phyloP scores from a whole-genome alignment of 176 grass and related monocot species.

The Poa pratensis region DNA sequence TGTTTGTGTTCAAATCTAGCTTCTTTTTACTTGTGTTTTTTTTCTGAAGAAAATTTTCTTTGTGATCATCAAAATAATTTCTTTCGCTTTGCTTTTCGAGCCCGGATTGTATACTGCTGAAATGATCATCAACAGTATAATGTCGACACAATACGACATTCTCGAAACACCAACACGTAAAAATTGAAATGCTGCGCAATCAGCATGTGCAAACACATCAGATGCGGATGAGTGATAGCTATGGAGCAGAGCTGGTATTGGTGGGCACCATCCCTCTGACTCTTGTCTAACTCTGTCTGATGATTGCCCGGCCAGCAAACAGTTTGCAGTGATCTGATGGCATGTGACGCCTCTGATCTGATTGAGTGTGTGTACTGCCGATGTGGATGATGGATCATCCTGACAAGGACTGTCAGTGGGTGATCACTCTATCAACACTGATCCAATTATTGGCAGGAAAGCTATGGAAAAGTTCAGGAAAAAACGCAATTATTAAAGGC shows the following conservation, averaged over 20 bases:
- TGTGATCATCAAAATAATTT: conserved; percentile 9
- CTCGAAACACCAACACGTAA: not conserved
- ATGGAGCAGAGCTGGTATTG: not conserved
- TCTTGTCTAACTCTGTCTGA: conserved; percentile 7
- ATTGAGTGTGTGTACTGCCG: not conserved
- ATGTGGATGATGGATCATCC: not conserved
- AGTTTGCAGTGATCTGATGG: conserved; percentile 26
- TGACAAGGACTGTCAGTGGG: conserved; percentile 25
- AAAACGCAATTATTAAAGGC: conserved; percentile 20
- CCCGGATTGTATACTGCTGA: not conserved
- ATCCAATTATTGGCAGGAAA: conserved; percentile 26
- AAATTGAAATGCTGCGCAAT: not conserved
- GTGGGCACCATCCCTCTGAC: conserved; percentile 9
- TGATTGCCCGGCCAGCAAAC: conserved; percentile 24
- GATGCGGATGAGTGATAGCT: not conserved
- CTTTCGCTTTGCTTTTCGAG: not conserved
- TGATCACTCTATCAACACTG: conserved; percentile 22
- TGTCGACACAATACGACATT: not conserved
- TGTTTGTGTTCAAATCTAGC: conserved; percentile 16
- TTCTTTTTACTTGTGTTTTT: not conserved
- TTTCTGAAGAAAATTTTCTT: not conserved
- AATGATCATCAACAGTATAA: conserved; percentile 2
- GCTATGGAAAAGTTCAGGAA: conserved; percentile 21
- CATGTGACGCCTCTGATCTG: conserved; percentile 31
- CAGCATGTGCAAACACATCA: conserved; percentile 13